Base-by-base conservation (phyloP, 495 filamentous ascomycete species). In the Terfezia claveryi region DNA sequence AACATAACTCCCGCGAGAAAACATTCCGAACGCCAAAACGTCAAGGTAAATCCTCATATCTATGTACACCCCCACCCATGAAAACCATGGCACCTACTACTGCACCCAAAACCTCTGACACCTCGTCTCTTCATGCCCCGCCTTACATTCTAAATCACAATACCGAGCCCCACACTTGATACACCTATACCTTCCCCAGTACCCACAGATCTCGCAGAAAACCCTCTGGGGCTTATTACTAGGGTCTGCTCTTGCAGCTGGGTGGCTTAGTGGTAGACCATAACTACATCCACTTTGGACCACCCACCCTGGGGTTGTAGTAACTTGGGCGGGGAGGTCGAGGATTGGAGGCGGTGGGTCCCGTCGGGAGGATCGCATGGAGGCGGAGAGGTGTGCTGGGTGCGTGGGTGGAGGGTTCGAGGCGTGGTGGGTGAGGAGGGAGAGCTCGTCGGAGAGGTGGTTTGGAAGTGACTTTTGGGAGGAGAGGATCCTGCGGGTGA, bases 381-480 rank as follows among this genome's bases (percentile, higher is more conserved):
- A 14, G 41, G 41, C 41, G 17, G 41, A 46, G 41, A 46, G 41
- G 41, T 46, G 41, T 14, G 41, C 41, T 5, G 41, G 41, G 41
- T 46, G 41, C 4, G 17, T 46, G 41, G 12, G 41, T 9, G 41
- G 14, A 3, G 17, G 41, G 4, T 14, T 14, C 4, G 17, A 14
- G 12, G 41, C 12, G 14, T 20, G 14, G 41, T 46, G 41, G 14
- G 12, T 14, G 14, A 46, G 41, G 32, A 81, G 70, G 8, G 87
- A 87, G 60, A 86, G 79, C 69, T 86, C 87, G 67, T 95, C 88
- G 55, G 85, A 83, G 37, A 95, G 76, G 63, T 95, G 82, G 68
- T 95, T 92, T 44, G 79, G 76, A 61, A 94, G 94, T 0, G 85
- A 87, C 71, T 94, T 94, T 67, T 92, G 83, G 2, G 81, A 87